phyloP scores from a whole-genome alignment of 305 asterid genomes.

The Lippia alba region DNA sequence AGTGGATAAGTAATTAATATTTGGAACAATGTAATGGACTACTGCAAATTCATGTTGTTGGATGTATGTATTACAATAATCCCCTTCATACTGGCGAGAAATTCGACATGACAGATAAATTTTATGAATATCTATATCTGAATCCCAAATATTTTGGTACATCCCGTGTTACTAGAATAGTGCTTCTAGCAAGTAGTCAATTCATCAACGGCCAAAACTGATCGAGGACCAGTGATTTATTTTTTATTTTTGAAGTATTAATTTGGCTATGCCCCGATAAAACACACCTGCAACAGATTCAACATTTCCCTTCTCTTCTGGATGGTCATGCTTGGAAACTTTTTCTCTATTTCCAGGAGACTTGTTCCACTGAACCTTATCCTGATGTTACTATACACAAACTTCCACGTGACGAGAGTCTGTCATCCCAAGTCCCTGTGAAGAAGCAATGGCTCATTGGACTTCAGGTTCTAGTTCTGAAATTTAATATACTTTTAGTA shows the following conservation, averaged over 20 bases:
- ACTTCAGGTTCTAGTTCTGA: conserved; percentile 61
- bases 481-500: conserved; percentile 1
- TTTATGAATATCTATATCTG: not conserved
- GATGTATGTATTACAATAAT: not conserved
- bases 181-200: conserved; percentile 3
- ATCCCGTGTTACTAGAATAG: conserved; percentile 5
- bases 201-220: not conserved
- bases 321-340: conserved; percentile 20
- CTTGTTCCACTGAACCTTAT: conserved; percentile 47
- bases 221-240: not conserved
- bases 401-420: conserved; percentile 47
- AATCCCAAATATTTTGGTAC: not conserved
- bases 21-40: not conserved
- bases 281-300: conserved; percentile 19
- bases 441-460: conserved; percentile 87
- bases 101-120: not conserved
- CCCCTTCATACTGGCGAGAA: not conserved
- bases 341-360: conserved; percentile 56
- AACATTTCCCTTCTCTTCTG: too few species aligned
- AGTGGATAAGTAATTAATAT: not conserved
- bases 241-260: not conserved
- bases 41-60: not conserved
- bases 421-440: conserved; percentile 44
- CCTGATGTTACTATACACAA: conserved; percentile 48
- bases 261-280: conserved; percentile 1